Base-by-base conservation (phyloP, 108 stramenopile genomes). In the Cyclotella choctawhatcheeana region DNA sequence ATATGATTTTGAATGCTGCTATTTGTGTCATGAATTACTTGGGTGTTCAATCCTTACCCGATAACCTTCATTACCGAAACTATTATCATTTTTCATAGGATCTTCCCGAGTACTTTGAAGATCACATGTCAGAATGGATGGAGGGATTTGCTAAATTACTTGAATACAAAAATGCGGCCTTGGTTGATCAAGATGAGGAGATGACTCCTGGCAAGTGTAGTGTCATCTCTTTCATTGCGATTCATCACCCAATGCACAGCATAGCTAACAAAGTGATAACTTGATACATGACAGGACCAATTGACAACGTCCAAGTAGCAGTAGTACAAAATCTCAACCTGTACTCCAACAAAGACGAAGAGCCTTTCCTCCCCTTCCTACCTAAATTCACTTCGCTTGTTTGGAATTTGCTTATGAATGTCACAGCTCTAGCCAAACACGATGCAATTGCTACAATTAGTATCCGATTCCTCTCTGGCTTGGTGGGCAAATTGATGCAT, bases 21-120 rank as follows among this genome's bases (percentile, higher is more conserved):
- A 40, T 40, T 6, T 40, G 37, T 40, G 12, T 12, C 37, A 40
- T 40, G 6, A 12, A 10, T 6, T 6, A 40, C 6, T 40, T 40
- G 37, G n/a, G n/a, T n/a, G n/a, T n/a, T n/a, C n/a, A n/a, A n/a
- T n/a, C n/a, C n/a, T n/a, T n/a, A n/a, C n/a, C n/a, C n/a, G n/a
- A n/a, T n/a, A n/a, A n/a, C n/a, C n/a, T n/a, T n/a, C n/a, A n/a
- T n/a, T n/a, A n/a, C n/a, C n/a, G n/a, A n/a, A n/a, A n/a, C n/a
- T n/a, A n/a, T n/a, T n/a, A n/a, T n/a, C n/a, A n/a, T n/a, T n/a
- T n/a, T n/a, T 22, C 2, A 3, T 22, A 52, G 76, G 98, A 99
- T 77, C 76, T 99, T 51, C 99, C 99, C 5, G 99, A 97, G 73
- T 98, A 82, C 73, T 99, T 98, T 64, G 98, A 99, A 74, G 98